Evolutionary conservation across 805 yeast species (phyloP).

Genomic region (Wickerhamiella siamensis): DNA sequence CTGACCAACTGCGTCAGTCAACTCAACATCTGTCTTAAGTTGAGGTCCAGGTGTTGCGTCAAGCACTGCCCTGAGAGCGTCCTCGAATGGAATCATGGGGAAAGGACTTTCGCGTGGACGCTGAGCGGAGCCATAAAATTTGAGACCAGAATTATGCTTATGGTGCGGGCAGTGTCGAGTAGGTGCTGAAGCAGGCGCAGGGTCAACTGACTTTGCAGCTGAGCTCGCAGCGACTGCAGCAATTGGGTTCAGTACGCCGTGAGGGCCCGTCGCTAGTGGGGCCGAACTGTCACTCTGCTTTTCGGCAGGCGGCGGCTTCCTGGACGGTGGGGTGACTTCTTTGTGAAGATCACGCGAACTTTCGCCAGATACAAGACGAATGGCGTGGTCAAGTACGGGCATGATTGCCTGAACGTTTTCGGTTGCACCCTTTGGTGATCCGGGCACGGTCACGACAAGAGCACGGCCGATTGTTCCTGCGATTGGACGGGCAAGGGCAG

Average conservation of each 20-base stretch:
- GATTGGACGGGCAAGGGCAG: slow-evolving; percentile 36
- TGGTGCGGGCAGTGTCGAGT: not conserved
- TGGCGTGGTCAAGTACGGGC: slow-evolving; percentile 31
- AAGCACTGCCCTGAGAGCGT: slow-evolving; percentile 28
- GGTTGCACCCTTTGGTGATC: slow-evolving; percentile 36
- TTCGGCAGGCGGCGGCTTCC: too few species aligned
- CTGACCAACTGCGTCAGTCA: slow-evolving; percentile 27
- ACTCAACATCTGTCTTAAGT: slow-evolving; percentile 18
- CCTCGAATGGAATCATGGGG: slow-evolving; percentile 31
- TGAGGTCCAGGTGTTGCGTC: slow-evolving; percentile 25
- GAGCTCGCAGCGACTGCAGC: not conserved
- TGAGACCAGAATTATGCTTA: slow-evolving; percentile 21
- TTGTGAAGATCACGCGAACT: slow-evolving; percentile 31
- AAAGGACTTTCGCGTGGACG: slow-evolving; percentile 37
- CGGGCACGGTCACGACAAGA: slow-evolving; percentile 36
- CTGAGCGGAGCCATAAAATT: slow-evolving; percentile 31
- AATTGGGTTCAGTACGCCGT: too few species aligned
- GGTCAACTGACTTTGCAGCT: slow-evolving; percentile 4
- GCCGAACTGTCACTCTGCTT: too few species aligned
- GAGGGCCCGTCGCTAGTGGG: too few species aligned
- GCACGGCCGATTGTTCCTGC: slow-evolving; percentile 32
- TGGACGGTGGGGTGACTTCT: too few species aligned
- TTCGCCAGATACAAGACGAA: slow-evolving; percentile 26
- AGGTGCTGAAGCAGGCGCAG: not conserved
- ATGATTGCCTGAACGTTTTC: slow-evolving; percentile 32